Base-by-base conservation (phyloP, 2,329 filamentous ascomycete genomes). In the Fusarium illudens region DNA sequence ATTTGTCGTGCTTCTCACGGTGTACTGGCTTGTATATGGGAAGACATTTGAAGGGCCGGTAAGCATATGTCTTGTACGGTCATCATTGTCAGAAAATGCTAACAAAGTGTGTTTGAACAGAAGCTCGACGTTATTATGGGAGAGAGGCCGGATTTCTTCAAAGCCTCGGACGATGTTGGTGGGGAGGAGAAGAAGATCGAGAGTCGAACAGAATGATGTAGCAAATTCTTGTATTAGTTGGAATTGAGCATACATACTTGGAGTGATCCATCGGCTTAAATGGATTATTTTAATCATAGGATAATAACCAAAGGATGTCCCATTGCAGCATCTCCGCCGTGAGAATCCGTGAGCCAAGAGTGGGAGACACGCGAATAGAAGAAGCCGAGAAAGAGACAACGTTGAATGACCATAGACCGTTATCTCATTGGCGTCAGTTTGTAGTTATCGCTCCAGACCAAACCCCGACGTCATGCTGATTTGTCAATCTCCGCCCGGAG, bases 31-130 rank as follows among this genome's bases (percentile, higher is more conserved):
- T 0, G n/a, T 50, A 0, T 72, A 66, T 3, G 64, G 67, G 8
- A 68, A 62, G 15, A 64, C 58, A 3, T 71, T 71, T 19, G 51
- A 71, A 8, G 69, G 69, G 1, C 69, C 69, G 2, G 69, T 71
- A 39, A 42, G 68, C 2, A 15, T n/a, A n/a, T n/a, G n/a, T n/a
- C n/a, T n/a, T n/a, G n/a, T n/a, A n/a, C n/a, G n/a, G n/a, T n/a
- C n/a, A n/a, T n/a, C n/a, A n/a, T n/a, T n/a, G n/a, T n/a, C n/a
- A n/a, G n/a, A 48, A 48, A 17, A 1, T 10, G 11, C 12, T 3
- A 2, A 7, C 1, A 44, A 3, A 56, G 25, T 0, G 8, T 2
- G 11, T 6, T n/a, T 0, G 1, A 6, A 32, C 11, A 68, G 65
- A 50, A 66, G 12, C 61, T 68, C 6, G 61, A 68, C 6, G 22